Evolutionary conservation across 768 basidiomycete species (phyloP).

Genomic region (Paxillus involutus): DNA sequence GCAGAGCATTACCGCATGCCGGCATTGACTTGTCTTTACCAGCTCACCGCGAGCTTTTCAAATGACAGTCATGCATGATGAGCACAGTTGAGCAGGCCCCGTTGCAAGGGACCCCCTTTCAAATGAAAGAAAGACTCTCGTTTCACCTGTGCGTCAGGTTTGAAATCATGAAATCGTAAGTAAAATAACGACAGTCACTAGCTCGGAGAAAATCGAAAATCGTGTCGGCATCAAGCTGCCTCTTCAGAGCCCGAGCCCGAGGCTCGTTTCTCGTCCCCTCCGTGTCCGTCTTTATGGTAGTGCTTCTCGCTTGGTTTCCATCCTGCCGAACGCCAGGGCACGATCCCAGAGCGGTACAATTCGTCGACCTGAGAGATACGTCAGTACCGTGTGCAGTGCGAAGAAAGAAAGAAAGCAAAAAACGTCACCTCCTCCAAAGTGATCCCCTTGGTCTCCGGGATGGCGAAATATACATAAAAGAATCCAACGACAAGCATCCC

Average conservation of each 20-base stretch:
- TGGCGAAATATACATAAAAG: conserved; percentile 70
- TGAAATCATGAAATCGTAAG: no score
- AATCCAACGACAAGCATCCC: conserved; percentile 70
- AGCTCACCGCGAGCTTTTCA: no score
- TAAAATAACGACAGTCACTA: neutral
- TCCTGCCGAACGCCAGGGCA: conserved; percentile 61
- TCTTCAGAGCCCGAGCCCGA: conserved; percentile 24
- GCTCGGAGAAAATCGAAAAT: no score
- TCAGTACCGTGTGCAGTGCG: neutral
- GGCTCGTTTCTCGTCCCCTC: conserved; percentile 19
- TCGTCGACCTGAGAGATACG: conserved; percentile 58
- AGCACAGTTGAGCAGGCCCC: no score
- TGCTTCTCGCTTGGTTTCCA: conserved; percentile 57
- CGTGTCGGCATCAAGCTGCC: neutral
- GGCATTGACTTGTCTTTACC: no score
- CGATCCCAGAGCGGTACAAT: conserved; percentile 64
- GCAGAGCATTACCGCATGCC: no score
- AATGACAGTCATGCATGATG: no score
- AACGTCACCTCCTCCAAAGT: conserved; percentile 63
- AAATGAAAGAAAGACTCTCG: no score
- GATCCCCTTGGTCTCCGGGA: conserved; percentile 82
- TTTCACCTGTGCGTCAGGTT: no score
- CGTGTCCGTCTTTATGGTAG: conserved; percentile 17
- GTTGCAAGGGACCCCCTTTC: no score
- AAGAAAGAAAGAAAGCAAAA: neutral